Conservation (phyloP, 331 rosid genomes). For the Saraca asoca region DNA sequence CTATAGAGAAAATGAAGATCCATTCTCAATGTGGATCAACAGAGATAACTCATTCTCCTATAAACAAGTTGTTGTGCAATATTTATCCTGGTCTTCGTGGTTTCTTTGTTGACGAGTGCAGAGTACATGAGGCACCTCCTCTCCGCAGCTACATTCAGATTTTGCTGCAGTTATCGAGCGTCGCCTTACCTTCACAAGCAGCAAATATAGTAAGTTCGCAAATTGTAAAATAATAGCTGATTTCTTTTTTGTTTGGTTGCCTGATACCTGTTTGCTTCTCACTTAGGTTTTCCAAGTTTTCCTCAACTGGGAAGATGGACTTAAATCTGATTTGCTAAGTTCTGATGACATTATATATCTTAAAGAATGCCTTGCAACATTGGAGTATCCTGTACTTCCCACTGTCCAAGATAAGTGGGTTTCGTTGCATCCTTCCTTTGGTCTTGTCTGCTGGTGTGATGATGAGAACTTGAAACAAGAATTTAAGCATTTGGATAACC, state of each 20-base stretch:
- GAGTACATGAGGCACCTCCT: conserved; percentile 72
- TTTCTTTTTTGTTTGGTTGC: conserved; percentile 17
- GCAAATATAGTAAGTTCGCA: conserved; percentile 63
- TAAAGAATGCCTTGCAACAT: conserved; percentile 62
- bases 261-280: conserved; percentile 37
- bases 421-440: conserved; percentile 80
- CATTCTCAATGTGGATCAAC: conserved; percentile 42
- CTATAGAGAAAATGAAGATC: conserved; percentile 50
- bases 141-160: conserved; percentile 73
- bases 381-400: conserved; percentile 76
- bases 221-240: not conserved
- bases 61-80: conserved; percentile 57
- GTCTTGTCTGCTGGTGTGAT: conserved; percentile 89
- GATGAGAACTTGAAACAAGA: conserved; percentile 61
- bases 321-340: conserved; percentile 60
- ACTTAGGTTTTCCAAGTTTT: conserved; percentile 76
- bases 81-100: conserved; percentile 76
- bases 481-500: conserved; percentile 64
- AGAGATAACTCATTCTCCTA: conserved; percentile 35
- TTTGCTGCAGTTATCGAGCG: conserved; percentile 73
- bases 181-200: conserved; percentile 71
- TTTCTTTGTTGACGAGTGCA: conserved; percentile 70
- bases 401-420: conserved; percentile 91
- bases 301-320: conserved; percentile 77
- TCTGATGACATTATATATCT: conserved; percentile 58